phyloP scores from a whole-genome alignment of 352 stramenopile species.

The Globisporangium alternatum region DNA sequence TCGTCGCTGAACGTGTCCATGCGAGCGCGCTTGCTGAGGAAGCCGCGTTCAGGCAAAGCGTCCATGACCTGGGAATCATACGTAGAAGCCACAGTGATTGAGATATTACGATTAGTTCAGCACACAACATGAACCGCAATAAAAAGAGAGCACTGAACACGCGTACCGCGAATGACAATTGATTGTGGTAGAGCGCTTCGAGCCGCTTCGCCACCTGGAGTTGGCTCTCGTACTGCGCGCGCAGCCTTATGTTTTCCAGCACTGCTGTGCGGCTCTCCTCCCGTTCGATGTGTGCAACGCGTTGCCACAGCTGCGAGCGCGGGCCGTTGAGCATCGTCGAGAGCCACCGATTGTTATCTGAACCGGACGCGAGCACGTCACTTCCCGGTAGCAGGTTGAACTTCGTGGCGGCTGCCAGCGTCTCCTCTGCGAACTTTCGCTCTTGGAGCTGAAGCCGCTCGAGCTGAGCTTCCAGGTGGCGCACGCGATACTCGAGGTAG shows the following conservation, averaged over 20 bases:
- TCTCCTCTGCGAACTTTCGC: slow-evolving; percentile 21
- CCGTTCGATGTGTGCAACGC: slow-evolving; percentile 29
- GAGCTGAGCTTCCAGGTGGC: slow-evolving; percentile 24
- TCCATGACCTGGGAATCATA: background rate
- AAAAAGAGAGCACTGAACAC: background rate
- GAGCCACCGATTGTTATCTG: slow-evolving; percentile 1
- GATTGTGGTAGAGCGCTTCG: slow-evolving; percentile 30
- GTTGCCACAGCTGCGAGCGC: slow-evolving; percentile 23
- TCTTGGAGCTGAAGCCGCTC: slow-evolving; percentile 22
- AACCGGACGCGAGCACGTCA: background rate
- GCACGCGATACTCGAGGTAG: slow-evolving; percentile 18
- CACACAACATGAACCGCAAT: too few species aligned
- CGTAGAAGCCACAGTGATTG: background rate
- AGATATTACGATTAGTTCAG: too few species aligned
- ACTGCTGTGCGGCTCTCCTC: slow-evolving; percentile 25
- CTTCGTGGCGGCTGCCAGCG: slow-evolving; percentile 24
- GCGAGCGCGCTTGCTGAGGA: slow-evolving; percentile 7
- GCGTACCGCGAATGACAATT: background rate
- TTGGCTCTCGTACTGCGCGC: slow-evolving; percentile 31
- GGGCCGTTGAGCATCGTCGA: background rate
- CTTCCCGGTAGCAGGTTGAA: slow-evolving; percentile 26
- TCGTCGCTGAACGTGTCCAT: slow-evolving; percentile 2
- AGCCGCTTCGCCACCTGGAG: slow-evolving; percentile 32
- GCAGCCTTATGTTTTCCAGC: slow-evolving; percentile 33
- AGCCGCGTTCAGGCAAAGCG: background rate